Evolutionary conservation across 2,329 filamentous ascomycete genomes (phyloP).

Genomic region (Fusarium lateritium): DNA sequence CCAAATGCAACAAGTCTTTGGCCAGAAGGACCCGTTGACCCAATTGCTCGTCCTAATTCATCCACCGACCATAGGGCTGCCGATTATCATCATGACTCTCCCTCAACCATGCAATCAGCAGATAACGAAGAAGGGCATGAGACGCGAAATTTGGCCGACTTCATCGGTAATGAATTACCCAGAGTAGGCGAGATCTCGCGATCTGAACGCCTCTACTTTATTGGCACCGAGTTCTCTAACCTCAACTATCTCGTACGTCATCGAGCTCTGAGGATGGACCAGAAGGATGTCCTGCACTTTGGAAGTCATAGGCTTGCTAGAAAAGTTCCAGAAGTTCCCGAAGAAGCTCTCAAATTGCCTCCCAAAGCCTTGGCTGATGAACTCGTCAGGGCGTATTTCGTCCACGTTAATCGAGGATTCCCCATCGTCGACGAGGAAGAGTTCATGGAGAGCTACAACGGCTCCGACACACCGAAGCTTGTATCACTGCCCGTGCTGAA

Average conservation of each 20-base stretch:
- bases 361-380: constrained; percentile 64
- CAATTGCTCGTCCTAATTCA: constrained; percentile 30
- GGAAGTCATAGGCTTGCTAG: constrained; percentile 53
- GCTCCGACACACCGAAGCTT: constrained; percentile 60
- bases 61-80: background rate
- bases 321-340: constrained; percentile 57
- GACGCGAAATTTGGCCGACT: constrained; percentile 61
- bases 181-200: constrained; percentile 62
- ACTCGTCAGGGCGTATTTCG: constrained; percentile 66
- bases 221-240: constrained; percentile 70
- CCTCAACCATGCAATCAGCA: constrained; percentile 28
- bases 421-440: constrained; percentile 66
- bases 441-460: constrained; percentile 66
- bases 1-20: constrained; percentile 34
- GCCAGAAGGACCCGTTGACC: constrained; percentile 22
- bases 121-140: constrained; percentile 58
- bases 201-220: constrained; percentile 65
- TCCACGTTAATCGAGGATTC: constrained; percentile 65
- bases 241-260: constrained; percentile 69
- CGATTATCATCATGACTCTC: constrained; percentile 21
- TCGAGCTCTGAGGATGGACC: constrained; percentile 52
- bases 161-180: constrained; percentile 64
- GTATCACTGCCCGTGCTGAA: constrained; percentile 65
- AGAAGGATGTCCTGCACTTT: constrained; percentile 53
- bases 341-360: constrained; percentile 65